Percentiles rank a stretch among this genome's conserved stretches.
These are phyloP conservation scores for Euphrasia arctica DNA, from an alignment of 305 asterid genomes.

Conservation along the genomic window DNA sequence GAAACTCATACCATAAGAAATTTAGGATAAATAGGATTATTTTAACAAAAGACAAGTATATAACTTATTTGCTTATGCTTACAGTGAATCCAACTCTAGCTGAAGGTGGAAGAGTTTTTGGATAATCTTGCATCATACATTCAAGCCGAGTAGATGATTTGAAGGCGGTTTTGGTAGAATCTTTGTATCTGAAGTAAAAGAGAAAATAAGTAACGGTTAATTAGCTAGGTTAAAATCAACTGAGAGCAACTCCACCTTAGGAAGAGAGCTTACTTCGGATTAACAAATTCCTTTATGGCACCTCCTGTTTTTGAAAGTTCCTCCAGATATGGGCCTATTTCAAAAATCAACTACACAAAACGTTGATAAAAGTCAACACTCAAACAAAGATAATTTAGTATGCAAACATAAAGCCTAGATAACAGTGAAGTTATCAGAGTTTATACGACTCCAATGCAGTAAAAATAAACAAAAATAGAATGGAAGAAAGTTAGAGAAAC, in stretches of 20 bases:
- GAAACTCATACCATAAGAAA: constrained; percentile 16
- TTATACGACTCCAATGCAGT: not conserved
- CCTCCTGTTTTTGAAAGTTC: constrained; percentile 96
- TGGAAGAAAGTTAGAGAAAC: constrained; percentile 5
- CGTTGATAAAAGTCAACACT: constrained; percentile 7
- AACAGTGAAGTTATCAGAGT: constrained; percentile 17
- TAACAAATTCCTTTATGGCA: constrained; percentile 90
- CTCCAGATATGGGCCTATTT: constrained; percentile 84
- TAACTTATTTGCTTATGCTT: constrained; percentile 33
- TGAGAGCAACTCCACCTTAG: not conserved
- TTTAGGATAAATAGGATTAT: constrained; percentile 8
- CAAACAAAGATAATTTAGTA: constrained; percentile 10
- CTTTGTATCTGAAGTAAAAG: constrained; percentile 72
- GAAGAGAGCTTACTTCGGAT: constrained; percentile 75
- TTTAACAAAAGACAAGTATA: constrained; percentile 17
- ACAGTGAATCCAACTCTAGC: constrained; percentile 99
- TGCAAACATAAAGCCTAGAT: constrained; percentile 14
- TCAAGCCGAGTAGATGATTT: constrained; percentile 99
- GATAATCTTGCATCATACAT: constrained; percentile 99
- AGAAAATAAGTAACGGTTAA: constrained; percentile 20
- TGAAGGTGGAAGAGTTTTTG: constrained; percentile 89
- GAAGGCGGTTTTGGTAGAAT: constrained; percentile 82
- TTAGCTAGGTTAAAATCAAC: constrained; percentile 16
- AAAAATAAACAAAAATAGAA: constrained; percentile 15
- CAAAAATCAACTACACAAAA: constrained; percentile 71